Evolutionary conservation across 1,139 yeast species (phyloP), one percentile per base, ranked within the genome.

Genomic region (Saccharomyces hybrid): DNA sequence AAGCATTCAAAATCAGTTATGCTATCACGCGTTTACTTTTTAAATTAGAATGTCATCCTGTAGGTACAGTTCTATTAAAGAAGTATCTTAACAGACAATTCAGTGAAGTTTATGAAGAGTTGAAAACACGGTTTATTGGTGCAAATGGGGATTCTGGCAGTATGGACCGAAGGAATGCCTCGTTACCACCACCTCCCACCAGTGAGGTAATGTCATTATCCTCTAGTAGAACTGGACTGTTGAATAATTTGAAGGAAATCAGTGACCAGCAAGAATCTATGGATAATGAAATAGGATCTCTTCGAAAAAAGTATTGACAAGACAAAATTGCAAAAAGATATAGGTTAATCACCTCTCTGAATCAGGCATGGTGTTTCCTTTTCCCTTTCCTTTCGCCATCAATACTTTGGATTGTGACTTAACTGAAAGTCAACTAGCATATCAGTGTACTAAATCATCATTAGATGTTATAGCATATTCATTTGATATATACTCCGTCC

Each of bases 41-140:
- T 21, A 57, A 52, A 46, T 54, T 64, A 7, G 60, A 62, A 46
- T 50, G 55, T 14, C 64, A 63, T 49, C 61, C 62, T 5, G 52
- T 64, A 2, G 67, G 66, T 16, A 52, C 34, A 5, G 19, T 61
- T 5, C 34, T 64, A 4, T 27, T 60, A 7, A 49, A 58, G 5
- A 51, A 51, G 14, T 55, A 55, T n/a, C 21, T 55, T 2, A 27
- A 51, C n/a, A 34, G 19, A 7, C n/a, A 38, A 8, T 26, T 34
- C 4, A 5, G 42, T 3, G 16, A 42, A 2, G n/a, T 32, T 4
- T 55, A 42, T 27, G 29, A 12, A 9, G 42, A 26, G 3, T 42
- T 32, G 14, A 53, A 49, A 31, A n/a, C 12, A 5, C 34, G 26
- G n/a, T 9, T 42, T 21, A 6, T 47, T 12, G 11, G n/a, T 3